Evolutionary conservation across 1,284 basidiomycete species (phyloP).

Genomic region (Leccinum laetum): DNA sequence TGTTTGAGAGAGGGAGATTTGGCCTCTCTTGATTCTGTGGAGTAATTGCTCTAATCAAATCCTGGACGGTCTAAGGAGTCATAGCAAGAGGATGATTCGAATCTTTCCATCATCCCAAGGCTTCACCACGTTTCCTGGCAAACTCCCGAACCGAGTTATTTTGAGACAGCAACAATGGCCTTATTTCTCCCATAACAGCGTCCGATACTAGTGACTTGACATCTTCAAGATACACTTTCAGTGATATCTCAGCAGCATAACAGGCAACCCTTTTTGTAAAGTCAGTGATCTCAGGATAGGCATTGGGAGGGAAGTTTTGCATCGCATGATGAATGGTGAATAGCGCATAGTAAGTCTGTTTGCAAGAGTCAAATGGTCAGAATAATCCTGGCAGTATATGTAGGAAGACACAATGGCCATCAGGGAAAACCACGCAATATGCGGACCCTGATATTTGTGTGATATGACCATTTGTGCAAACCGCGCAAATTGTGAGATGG

Average conservation of each 20-base stretch:
- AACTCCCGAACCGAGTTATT: not conserved
- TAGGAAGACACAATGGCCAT: no score
- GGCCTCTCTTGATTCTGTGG: not conserved
- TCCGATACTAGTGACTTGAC: not conserved
- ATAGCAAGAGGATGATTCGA: not conserved
- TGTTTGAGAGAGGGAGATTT: not conserved
- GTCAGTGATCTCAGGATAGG: not conserved
- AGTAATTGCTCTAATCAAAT: not conserved
- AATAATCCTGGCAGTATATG: no score
- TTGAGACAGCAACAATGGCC: not conserved
- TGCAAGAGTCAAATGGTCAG: not conserved
- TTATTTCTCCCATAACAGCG: not conserved
- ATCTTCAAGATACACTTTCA: not conserved
- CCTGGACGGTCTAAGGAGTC: not conserved
- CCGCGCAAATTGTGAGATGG: no score
- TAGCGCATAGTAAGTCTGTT: not conserved
- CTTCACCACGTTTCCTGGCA: not conserved
- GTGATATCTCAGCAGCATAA: not conserved
- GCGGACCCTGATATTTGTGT: no score
- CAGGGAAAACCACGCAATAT: no score
- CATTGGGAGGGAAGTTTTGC: not conserved
- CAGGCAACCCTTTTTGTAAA: not conserved
- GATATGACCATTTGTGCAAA: no score
- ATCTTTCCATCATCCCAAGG: not conserved
- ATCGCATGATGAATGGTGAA: not conserved